These are phyloP conservation scores for Vigna hirtella DNA, from an alignment of 306 rosid genomes.

Conservation along the genomic window DNA sequence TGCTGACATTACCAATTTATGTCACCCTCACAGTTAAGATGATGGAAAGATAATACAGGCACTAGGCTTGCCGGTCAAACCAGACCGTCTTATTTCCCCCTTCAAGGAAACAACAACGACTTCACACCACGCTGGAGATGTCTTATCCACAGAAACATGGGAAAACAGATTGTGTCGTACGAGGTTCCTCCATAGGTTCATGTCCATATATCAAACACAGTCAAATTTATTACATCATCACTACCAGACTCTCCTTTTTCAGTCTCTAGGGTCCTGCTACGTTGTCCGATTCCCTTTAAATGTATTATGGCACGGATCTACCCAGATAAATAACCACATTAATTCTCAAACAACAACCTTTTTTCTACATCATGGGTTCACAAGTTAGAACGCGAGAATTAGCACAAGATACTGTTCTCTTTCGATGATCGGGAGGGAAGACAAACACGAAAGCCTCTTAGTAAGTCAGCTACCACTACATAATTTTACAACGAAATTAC, in stretches of 20 bases:
- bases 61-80: background rate
- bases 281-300: background rate
- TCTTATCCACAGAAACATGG: background rate
- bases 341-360: background rate
- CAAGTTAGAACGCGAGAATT: background rate
- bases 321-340: background rate
- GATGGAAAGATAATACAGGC: background rate
- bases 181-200: background rate
- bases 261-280: background rate
- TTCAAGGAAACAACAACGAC: slow-evolving; percentile 5
- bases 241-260: background rate
- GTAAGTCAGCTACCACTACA: slow-evolving; percentile 41
- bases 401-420: slow-evolving; percentile 45
- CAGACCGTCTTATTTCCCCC: background rate
- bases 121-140: background rate
- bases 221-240: slow-evolving; percentile 24
- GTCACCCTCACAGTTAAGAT: background rate
- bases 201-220: background rate
- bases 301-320: background rate
- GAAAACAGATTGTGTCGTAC: background rate
- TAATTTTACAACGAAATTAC: slow-evolving; percentile 59
- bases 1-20: background rate
- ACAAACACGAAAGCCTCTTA: slow-evolving; percentile 28
- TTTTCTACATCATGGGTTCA: background rate
- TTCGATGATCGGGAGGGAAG: slow-evolving; percentile 15